Evolutionary conservation across 2,329 filamentous ascomycete species (phyloP).

Genomic region (Cordyceps cateniannulata): DNA sequence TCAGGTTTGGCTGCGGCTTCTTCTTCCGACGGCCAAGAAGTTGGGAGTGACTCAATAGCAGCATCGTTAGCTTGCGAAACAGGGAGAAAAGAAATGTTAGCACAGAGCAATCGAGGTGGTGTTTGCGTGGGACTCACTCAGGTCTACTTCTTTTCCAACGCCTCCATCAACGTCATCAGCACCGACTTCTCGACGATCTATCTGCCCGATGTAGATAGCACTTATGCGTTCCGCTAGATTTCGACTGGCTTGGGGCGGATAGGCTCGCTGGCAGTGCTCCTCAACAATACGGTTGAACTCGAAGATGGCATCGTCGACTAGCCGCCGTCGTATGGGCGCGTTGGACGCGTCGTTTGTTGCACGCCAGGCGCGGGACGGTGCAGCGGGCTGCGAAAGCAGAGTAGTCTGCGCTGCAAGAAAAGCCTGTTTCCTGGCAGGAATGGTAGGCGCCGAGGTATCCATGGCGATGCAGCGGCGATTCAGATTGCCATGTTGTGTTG

Average conservation of each 20-base stretch:
- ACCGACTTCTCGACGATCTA: slow-evolving; percentile 32
- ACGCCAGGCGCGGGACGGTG: slow-evolving; percentile 49
- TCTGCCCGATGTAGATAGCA: slow-evolving; percentile 49
- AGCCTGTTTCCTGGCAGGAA: slow-evolving; percentile 55
- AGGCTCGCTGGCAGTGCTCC: slow-evolving; percentile 60
- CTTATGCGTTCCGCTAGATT: slow-evolving; percentile 71
- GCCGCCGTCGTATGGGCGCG: slow-evolving; percentile 37
- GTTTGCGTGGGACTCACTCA: slow-evolving; percentile 30
- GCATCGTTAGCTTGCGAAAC: slow-evolving; percentile 30
- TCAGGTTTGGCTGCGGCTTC: slow-evolving; percentile 31
- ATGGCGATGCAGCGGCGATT: not conserved
- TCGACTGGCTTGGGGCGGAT: slow-evolving; percentile 61
- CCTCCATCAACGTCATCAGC: slow-evolving; percentile 30
- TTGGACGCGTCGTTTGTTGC: slow-evolving; percentile 37
- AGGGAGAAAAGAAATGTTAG: not conserved
- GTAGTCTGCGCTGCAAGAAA: slow-evolving; percentile 60
- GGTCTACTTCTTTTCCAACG: slow-evolving; percentile 35
- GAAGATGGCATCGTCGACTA: slow-evolving; percentile 50
- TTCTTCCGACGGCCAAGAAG: slow-evolving; percentile 38
- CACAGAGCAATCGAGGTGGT: not conserved
- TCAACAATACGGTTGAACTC: slow-evolving; percentile 56
- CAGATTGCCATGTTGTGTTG: not conserved
- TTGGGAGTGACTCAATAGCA: slow-evolving; percentile 41
- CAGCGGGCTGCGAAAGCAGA: slow-evolving; percentile 52
- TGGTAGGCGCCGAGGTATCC: slow-evolving; percentile 37